Evolutionary conservation across 1,284 basidiomycete species (phyloP), one percentile per base, ranked within the genome.

Genomic region (Boletus mariae): DNA sequence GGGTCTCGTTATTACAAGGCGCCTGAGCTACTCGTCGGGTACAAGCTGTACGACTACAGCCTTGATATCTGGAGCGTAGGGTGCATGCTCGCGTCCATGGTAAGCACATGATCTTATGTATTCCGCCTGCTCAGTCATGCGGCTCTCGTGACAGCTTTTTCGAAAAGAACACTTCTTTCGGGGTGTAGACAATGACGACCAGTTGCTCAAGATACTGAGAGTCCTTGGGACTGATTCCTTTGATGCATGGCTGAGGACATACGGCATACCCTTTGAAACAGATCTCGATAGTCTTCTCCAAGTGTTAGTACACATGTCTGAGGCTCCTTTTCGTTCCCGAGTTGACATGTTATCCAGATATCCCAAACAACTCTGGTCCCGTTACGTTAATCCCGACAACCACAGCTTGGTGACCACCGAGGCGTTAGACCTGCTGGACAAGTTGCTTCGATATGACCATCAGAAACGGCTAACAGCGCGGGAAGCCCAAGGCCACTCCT

Each of bases 1-100:
- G 92, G 90, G n/a, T 90, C 88, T 48, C 79, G 92, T 56, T 93
- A 93, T 73, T 94, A 90, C 77, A 94, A 94, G 70, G 89, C 87
- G 0, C 92, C 92, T 6, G 92, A 95, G 65, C 73, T 95, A 45
- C 76, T 95, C 31, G 90, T 94, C 53, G 90, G 90, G 61, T 92
- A 89, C 75, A 89, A 91, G 67, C 83, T 84, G 65, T 94, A 92
- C 68, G 91, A 92, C 70, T 91, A 92, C 65, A 85, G 83, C 64
- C 73, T 90, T 38, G 92, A 95, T 64, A 82, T 94, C 75, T 94
- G 92, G 92, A 88, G 85, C 68, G 74, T 92, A 49, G 92, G 92
- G 5, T 94, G 92, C 72, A 94, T 93, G 83, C 86, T 93, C 58
- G 90, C 89, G 9, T 83, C 85, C 23, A 90, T 94, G 89, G 88